Conservation (phyloP, 129 eudicot species). For the Saposhnikovia divaricata region DNA sequence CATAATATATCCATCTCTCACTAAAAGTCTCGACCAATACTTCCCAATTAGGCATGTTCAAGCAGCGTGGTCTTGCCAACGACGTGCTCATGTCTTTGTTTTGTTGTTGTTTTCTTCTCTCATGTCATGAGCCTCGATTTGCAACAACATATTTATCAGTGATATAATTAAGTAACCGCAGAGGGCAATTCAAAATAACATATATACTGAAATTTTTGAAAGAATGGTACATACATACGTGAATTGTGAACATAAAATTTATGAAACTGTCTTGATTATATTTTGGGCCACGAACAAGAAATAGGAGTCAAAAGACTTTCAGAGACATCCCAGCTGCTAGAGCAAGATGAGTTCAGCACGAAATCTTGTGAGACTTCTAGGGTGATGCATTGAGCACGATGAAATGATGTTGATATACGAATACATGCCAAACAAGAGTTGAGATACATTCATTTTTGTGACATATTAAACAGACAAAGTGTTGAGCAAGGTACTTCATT, state of each 20-base stretch:
- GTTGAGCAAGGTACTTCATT: background rate
- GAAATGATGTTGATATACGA: conserved; percentile 12
- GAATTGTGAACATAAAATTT: background rate
- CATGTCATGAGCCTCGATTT: no score
- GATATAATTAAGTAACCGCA: background rate
- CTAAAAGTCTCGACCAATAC: no score
- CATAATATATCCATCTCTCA: no score
- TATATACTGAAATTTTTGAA: background rate
- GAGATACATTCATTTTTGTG: background rate
- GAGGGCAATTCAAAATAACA: background rate
- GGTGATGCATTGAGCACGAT: conserved; percentile 22
- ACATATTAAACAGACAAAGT: conserved; percentile 5
- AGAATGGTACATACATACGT: background rate
- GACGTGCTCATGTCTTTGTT: no score
- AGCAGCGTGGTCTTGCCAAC: no score
- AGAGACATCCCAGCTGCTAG: background rate
- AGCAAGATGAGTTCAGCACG: conserved; percentile 10
- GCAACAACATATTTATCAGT: background rate
- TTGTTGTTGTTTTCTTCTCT: no score
- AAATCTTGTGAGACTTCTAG: conserved; percentile 25
- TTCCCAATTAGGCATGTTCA: no score
- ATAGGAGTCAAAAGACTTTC: conserved; percentile 7
- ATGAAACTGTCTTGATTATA: background rate
- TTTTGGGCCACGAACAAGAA: background rate
- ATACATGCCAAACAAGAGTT: conserved; percentile 11